Base-by-base conservation (phyloP, 495 filamentous ascomycete species). In the Xylaria bambusicola region DNA sequence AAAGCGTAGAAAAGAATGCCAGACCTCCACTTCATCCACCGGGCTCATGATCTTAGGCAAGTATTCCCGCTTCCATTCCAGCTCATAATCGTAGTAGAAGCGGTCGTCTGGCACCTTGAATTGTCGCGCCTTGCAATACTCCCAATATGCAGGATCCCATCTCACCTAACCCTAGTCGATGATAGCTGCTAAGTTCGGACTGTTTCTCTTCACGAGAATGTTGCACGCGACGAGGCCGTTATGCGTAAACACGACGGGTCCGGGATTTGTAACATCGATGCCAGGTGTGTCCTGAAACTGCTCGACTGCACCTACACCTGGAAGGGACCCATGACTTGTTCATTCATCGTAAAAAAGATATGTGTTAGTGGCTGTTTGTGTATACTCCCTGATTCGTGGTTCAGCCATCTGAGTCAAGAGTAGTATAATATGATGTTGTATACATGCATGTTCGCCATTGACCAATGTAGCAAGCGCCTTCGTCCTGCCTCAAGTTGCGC, bases 111-210 rank as follows among this genome's bases (percentile, higher is more conserved):
- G 36, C 36, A 40, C 36, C 9, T 40, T 40, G 36, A 40, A 12
- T 6, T 17, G 36, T 17, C 36, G 36, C 26, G 77, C 77, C 64
- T 82, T 82, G 57, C 73, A 73, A 40, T 71, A 61, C 60, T 81
- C 77, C 78, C 77, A 82, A 51, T 78, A 76, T 15, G 61, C 74
- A 46, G 77, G 78, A 53, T 75, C 70, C 75, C 76, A 81, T 5
- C 78, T 77, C 3, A 77, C 72, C 55, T 81, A 76, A 50, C 78
- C 72, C 79, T 76, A 81, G 47, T 80, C 78, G 17, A 81, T 56
- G 27, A 82, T 61, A 0, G 75, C 69, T 23, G 74, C 61, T 26
- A 77, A 40, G 36, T 40, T 17, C 15, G 36, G 36, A 17, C 36
- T 40, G 36, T 40, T 40, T 40, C 36, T 40, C 36, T 17, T 40